Percentiles rank a stretch among this genome's conserved stretches.
phyloP scores from a whole-genome alignment of 805 yeast species.

The Barnettozyma populi region DNA sequence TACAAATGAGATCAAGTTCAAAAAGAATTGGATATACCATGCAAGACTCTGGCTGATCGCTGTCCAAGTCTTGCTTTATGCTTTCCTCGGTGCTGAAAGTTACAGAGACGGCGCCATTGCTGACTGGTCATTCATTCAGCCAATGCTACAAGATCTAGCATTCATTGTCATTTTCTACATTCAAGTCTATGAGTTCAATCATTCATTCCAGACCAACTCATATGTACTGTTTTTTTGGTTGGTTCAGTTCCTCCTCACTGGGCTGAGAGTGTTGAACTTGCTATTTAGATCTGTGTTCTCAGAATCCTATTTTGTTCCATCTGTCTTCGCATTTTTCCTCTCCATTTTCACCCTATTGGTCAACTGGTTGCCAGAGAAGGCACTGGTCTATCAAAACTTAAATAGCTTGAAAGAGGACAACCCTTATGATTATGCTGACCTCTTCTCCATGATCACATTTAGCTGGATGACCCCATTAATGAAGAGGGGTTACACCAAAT shows the following conservation, averaged over 20 bases:
- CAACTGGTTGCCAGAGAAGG: slow-evolving; percentile 37
- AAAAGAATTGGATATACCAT: slow-evolving; percentile 33
- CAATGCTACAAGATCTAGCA: slow-evolving; percentile 36
- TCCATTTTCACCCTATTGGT: slow-evolving; percentile 29
- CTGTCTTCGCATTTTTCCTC: slow-evolving; percentile 28
- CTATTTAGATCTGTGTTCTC: slow-evolving; percentile 28
- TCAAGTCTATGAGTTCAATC: slow-evolving; percentile 68
- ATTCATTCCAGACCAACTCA: slow-evolving; percentile 60
- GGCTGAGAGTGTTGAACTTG: slow-evolving; percentile 38
- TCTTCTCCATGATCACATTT: slow-evolving; percentile 75
- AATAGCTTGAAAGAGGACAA: slow-evolving; percentile 17
- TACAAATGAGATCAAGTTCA: slow-evolving; percentile 28
- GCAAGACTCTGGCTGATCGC: slow-evolving; percentile 30
- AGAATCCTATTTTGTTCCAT: slow-evolving; percentile 25
- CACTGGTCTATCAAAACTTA: slow-evolving; percentile 32
- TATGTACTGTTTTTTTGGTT: slow-evolving; percentile 74
- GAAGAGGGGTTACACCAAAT: slow-evolving; percentile 65
- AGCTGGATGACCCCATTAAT: slow-evolving; percentile 90
- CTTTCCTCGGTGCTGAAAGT: slow-evolving; percentile 21
- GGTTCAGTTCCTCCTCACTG: slow-evolving; percentile 42
- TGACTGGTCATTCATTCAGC: slow-evolving; percentile 30
- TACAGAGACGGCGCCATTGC: slow-evolving; percentile 15
- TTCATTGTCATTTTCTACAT: slow-evolving; percentile 44
- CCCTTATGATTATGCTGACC: slow-evolving; percentile 44
- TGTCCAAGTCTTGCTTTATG: slow-evolving; percentile 25